Evolutionary conservation across 768 basidiomycete genomes (phyloP), one percentile per base, ranked within the genome.

Genomic region (Termitomyces sp.): DNA sequence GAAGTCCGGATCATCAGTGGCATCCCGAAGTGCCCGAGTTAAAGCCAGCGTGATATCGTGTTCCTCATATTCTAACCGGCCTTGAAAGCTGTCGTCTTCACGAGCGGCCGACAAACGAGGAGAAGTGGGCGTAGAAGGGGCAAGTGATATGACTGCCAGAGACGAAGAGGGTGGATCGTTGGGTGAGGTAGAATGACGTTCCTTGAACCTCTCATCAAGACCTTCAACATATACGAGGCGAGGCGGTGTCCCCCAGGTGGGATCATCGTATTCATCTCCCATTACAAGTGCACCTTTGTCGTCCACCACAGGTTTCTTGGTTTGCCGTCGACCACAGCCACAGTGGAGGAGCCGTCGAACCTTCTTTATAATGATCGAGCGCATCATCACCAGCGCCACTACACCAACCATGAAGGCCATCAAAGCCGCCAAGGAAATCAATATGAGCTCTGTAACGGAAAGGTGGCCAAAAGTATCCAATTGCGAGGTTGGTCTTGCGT

Each of bases 61-160:
- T 65, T 73, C 73, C 63, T 74, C 73, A 14, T 60, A 60, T 20
- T 66, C 66, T 14, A 72, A 65, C 9, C 65, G 68, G 32, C 64
- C 56, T 50, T 68, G 68, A 55, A 71, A 72, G 47, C 59, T 49
- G 43, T 61, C 52, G 48, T 56, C 38, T 37, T 63, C 56, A 55
- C 42, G 31, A 36, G 31, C 43, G 25, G 36, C 37, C 12, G 42
- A 29, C 17, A 47, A 58, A 45, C 50, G 53, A 40, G 32, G 57
- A 55, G 55, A 55, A 17, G 17, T 42, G 40, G 40, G 29, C 6
- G 12, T 43, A 12, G n/a, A 43, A 43, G 40, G 10, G 32, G 31
- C 31, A 43, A 25, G 36, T 9, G 43, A 20, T 25, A 38, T 5
- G 11, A 45, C 36, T 47, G 43, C 36, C 15, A 53, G 42, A 42